phyloP scores from a whole-genome alignment of 345 rosid species.

The Alliaria petiolata region DNA sequence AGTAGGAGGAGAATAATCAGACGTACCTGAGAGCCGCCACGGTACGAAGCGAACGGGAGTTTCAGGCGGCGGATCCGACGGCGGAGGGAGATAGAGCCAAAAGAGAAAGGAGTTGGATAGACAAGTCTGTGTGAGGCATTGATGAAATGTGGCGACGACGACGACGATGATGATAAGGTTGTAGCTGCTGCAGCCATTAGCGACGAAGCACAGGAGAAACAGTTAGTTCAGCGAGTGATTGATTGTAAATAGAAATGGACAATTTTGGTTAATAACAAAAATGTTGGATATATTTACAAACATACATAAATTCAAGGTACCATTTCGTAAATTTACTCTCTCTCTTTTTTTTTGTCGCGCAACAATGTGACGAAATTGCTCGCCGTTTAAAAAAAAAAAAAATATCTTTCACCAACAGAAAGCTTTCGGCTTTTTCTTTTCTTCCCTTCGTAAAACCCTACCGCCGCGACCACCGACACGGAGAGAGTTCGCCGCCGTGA shows the following conservation, averaged over 20 bases:
- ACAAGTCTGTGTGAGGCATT: not conserved
- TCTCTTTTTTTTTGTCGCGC: not conserved
- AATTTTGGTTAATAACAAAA: not conserved
- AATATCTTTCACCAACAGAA: conserved; percentile 3
- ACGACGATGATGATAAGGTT: conserved; percentile 33
- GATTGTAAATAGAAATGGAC: conserved; percentile 3
- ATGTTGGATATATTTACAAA: not conserved
- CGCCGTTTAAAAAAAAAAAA: conserved; percentile 1
- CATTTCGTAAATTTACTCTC: not conserved
- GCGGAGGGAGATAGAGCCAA: not conserved
- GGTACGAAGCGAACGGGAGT: conserved; percentile 15
- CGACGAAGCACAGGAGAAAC: not conserved
- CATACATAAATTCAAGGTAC: not conserved
- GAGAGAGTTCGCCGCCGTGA: conserved; percentile 2
- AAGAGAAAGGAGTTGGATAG: conserved; percentile 8
- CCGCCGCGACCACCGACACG: conserved; percentile 28
- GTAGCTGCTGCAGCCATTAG: conserved; percentile 32
- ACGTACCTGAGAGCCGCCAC: conserved; percentile 28
- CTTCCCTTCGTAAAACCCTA: conserved; percentile 23
- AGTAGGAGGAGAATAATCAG: not conserved
- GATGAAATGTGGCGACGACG: not conserved
- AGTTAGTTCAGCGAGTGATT: not conserved
- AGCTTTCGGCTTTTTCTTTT: not conserved
- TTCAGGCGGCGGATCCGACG: conserved; percentile 16
- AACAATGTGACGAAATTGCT: not conserved